Base-by-base conservation (phyloP, 805 yeast species). In the Torulaspora microellipsoides region DNA sequence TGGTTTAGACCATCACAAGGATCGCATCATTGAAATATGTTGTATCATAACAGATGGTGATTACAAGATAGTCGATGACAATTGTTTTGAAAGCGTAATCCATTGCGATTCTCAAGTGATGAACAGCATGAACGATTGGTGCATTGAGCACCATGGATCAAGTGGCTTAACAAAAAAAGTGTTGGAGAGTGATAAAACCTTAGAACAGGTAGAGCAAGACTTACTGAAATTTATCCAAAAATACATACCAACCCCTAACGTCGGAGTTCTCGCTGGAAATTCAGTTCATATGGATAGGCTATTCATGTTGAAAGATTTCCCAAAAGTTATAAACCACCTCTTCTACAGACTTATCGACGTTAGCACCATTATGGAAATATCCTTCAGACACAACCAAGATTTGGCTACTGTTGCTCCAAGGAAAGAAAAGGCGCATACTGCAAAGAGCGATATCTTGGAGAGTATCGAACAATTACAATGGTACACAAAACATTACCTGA, bases 331-430 rank as follows among this genome's bases (percentile, higher is more conserved):
- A n/a, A 74, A 75, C 15, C 76, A 68, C 49, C 55, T 80, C 34
- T 80, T 76, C 59, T 93, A 93, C 61, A 75, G 99, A 42, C 73
- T 90, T 31, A 76, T 93, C 32, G 99, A 93, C 58, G 99, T 93
- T 12, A 82, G 95, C n/a, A 71, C 89, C 1, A 68, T 93, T 36
- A 77, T 80, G 75, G 99, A 93, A 64, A 66, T 89, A 12, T 83
- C 90, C 0, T 70, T 67, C 36, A 79, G 98, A 56, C 90, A 85
- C 59, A 87, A 87, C 60, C 84, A 85, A 1, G 67, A 63, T 3
- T 65, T 89, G 38, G 71, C 83, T 66, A 62, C 62, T 15, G 45
- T 58, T 55, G 43, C 70, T 67, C 52, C 98, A 91, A 5, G 70
- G 64, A 93, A 95, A 65, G 67, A 66, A 38, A 72, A 76, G 15